phyloP scores from a whole-genome alignment of 441 rosid genomes.

The Kokia cookei region DNA sequence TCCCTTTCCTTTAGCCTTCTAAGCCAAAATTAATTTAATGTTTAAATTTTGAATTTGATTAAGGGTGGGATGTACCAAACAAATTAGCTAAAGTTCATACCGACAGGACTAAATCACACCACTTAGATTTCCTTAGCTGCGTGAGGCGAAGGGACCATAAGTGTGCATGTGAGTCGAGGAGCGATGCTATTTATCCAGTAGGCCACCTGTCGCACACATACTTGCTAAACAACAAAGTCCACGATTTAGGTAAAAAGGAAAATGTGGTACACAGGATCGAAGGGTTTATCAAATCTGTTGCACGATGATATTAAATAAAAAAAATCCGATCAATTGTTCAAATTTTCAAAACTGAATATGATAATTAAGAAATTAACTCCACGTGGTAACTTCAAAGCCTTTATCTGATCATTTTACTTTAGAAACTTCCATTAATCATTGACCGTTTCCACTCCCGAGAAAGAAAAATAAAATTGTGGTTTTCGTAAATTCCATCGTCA shows the following conservation, averaged over 20 bases:
- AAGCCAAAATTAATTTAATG: background rate
- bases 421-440: background rate
- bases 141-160: background rate
- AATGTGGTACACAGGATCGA: background rate
- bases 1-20: background rate
- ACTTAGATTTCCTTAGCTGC: background rate
- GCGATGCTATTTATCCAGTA: background rate
- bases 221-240: background rate
- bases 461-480: background rate
- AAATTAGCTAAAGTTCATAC: background rate
- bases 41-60: background rate
- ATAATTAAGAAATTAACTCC: background rate
- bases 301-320: too few relatives aligned
- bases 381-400: background rate
- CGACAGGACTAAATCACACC: background rate
- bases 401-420: background rate
- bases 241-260: background rate
- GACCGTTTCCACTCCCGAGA: background rate
- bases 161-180: background rate
- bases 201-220: background rate
- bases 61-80: background rate
- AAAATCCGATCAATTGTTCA: background rate
- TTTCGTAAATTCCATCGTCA: background rate
- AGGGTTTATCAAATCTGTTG: background rate
- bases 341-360: background rate